Percentiles rank a stretch among this genome's conserved stretches.
phyloP scores from a whole-genome alignment of 2,329 filamentous ascomycete genomes.

The Chalaropsis thielavioides region DNA sequence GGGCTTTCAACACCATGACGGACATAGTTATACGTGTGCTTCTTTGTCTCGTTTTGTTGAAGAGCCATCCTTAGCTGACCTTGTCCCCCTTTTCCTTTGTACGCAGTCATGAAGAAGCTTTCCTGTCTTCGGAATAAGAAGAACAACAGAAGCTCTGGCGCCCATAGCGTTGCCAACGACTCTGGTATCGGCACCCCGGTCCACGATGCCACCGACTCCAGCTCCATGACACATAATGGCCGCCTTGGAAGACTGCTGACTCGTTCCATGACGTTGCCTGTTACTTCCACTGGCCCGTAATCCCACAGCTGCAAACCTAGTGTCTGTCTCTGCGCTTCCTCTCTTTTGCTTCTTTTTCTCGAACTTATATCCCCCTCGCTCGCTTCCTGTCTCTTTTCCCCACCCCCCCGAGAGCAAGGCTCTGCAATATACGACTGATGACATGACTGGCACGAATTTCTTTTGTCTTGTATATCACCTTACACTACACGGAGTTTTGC shows the following conservation, averaged over 20 bases:
- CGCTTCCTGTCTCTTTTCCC: not conserved
- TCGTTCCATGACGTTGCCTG: constrained; percentile 8
- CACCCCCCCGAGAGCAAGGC: not conserved
- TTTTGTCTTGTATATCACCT: constrained; percentile 12
- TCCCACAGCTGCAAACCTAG: not conserved
- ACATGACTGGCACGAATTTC: constrained; percentile 17
- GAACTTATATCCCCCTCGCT: not conserved
- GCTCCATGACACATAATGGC: constrained; percentile 9
- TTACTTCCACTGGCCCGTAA: not conserved
- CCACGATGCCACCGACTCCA: constrained; percentile 9
- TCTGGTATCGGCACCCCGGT: constrained; percentile 17
- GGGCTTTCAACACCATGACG: not conserved
- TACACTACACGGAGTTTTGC: constrained; percentile 11
- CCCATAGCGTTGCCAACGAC: constrained; percentile 14
- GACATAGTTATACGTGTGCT: not conserved
- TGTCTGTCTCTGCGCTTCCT: not conserved
- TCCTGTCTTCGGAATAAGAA: constrained; percentile 11
- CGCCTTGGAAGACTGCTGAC: constrained; percentile 6
- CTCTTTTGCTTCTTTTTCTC: constrained; percentile 3
- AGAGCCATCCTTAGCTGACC: constrained; percentile 2
- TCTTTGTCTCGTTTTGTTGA: not conserved
- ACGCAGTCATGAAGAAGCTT: constrained; percentile 18
- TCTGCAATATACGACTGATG: constrained; percentile 14
- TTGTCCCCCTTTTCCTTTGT: not conserved
- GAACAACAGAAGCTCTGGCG: constrained; percentile 1